Base-by-base conservation (phyloP, 2,329 filamentous ascomycete species). In the Botrytis squamosa region DNA sequence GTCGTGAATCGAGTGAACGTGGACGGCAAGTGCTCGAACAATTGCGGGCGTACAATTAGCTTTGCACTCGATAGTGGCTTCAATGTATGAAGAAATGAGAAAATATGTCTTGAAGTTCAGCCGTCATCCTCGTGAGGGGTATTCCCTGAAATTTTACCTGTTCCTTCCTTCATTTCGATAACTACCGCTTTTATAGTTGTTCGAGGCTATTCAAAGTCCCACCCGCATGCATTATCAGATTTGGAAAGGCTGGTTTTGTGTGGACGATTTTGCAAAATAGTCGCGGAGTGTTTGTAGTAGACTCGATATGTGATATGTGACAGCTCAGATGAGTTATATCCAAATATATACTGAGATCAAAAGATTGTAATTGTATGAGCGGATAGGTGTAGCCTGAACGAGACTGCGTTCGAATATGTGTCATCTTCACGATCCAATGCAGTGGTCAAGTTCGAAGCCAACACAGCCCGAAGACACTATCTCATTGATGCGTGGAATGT, bases 81-180 rank as follows among this genome's bases (percentile, higher is more conserved):
- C 81, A 6, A 83, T 86, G 85, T 85, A 87, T 86, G 85, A 46
- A 75, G 81, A 83, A 64, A 87, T 82, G 14, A 87, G 81, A 3
- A 85, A 81, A 73, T 86, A 84, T 0, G 85, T 86, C 78, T 87
- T 85, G 25, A 86, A 77, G n/a, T 83, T 80, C 18, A 86, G 81
- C 0, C 77, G 75, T 1, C 0, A 87, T 82, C 4, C 81, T 79
- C 12, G 81, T 78, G 6, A 87, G 83, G 0, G 83, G 76, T 25
- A 82, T 82, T 87, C 84, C 82, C 85, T 10, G 84, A 80, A 75
- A 52, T 52, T n/a, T 4, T n/a, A 74, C 44, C 44, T 46, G 1
- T 20, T 46, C 18, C 7, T 46, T 7, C 20, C 18, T 1, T 46
- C 18, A 46, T 20, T 46, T 46, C 44, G 18, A 22, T 3, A 46